Evolutionary conservation across 192 early-diverging fungal genomes (phyloP), one percentile per base, ranked within the genome.

Genomic region (Glomus cerebriforme): DNA sequence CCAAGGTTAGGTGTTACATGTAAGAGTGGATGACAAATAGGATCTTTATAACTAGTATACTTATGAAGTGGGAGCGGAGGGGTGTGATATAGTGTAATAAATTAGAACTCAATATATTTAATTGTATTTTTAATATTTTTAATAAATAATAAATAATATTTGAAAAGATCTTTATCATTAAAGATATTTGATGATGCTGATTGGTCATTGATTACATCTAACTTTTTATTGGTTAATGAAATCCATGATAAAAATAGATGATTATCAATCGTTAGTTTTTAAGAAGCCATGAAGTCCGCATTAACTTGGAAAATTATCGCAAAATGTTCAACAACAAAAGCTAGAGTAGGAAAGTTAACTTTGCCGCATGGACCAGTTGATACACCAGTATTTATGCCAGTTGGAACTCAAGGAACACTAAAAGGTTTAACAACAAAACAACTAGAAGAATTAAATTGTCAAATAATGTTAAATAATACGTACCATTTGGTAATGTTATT

Each of bases 351-450:
- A 10, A 81, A 89, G n/a, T 87, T 96, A 80, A 89, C 86, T 24
- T 83, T 96, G 68, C 95, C 95, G 59, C 95, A 96, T 87, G 92
- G 90, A 70, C 92, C 91, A 8, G 93, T 93, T 31, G 89, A 91
- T 71, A 92, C 92, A 32, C 95, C 95, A 37, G 92, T 94, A 81
- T 96, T 96, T 69, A 96, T 96, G 95, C 95, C 95, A 2, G 95
- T 96, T 35, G 95, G 91, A 10, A 96, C 95, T 13, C 92, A 93
- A 86, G 95, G 92, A 22, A 90, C 93, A 13, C 87, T 96, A 77
- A 96, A 96, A 79, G 95, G 95, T 45, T 83, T 96, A 79, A 93
- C 93, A 17, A 88, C 91, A 29, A 81, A 90, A 47, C 95, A 96
- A 80, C 80, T 96, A 59, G 88, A 91, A 79, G 86, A 87, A 45